phyloP scores from a whole-genome alignment of 176 grass and related monocot species.

The Sorghum bicolor region Sorghum_bicolor_NCBIv3 NC_012874.2:34320001-34320500 shows the following conservation, averaged over 20 bases:
- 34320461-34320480: not conserved
- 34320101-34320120: not conserved
- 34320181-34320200: not conserved
- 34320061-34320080: not conserved
- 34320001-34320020: not conserved
- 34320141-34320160: not conserved
- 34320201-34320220: not conserved
- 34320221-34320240: constrained; percentile 19
- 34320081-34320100: not conserved
- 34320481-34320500: not conserved
- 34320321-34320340: constrained; percentile 73
- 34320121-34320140: not conserved
- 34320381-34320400: constrained; percentile 36
- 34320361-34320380: constrained; percentile 90
- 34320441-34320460: constrained; percentile 9
- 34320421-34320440: constrained; percentile 9
- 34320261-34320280: constrained; percentile 95
- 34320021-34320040: not conserved
- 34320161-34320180: not conserved
- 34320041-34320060: not conserved
- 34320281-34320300: constrained; percentile 95
- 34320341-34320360: constrained; percentile 78
- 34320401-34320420: not conserved
- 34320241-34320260: constrained; percentile 22
- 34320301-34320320: constrained; percentile 92